Evolutionary conservation across 352 stramenopile species (phyloP), one percentile per base, ranked within the genome.

Genomic region (Globisporangium irregulare): DNA sequence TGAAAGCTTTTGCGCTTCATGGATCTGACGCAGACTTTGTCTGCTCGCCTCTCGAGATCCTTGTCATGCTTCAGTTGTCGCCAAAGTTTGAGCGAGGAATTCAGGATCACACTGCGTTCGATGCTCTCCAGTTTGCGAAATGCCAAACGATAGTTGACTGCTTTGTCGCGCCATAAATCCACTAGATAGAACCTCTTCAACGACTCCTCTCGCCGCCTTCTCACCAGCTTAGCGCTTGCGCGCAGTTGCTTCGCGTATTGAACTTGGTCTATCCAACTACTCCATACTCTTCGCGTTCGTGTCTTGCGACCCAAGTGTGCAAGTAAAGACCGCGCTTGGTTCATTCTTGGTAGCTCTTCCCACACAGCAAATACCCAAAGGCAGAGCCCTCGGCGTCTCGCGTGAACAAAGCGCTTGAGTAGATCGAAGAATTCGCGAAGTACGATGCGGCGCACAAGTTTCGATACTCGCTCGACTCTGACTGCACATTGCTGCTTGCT

Each of bases 161-260:
- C 24, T 15, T 25, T 55, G 22, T 24, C 9, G 7, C 10, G 32
- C 61, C 61, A 67, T 20, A 24, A 12, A 12, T 38, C 61, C 29
- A 67, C 5, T 18, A 67, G 59, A 36, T 41, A 59, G 12, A 18
- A 22, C n/a, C 61, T 20, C 12, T 34, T 53, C 61, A 67, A 5
- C 32, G 22, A 18, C 18, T 41, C 32, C 4, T 59, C 27, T 2
- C n/a, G n/a, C 34, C 29, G 61, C 50, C 22, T 34, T 48, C 34
- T 8, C 34, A 67, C 61, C 22, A 27, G 4, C 14, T 25, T 50
- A 22, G 48, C n/a, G 15, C 2, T 29, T 10, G 0, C 20, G 14
- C n/a, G 50, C n/a, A 67, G n/a, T 24, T 55, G 58, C 58, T 41
- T 29, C n/a, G 22, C 0, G 38, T 29, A 36, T 36, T 8, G 32